Conservation (phyloP, 768 basidiomycete species). For the Xerocomellus intermedius region DNA sequence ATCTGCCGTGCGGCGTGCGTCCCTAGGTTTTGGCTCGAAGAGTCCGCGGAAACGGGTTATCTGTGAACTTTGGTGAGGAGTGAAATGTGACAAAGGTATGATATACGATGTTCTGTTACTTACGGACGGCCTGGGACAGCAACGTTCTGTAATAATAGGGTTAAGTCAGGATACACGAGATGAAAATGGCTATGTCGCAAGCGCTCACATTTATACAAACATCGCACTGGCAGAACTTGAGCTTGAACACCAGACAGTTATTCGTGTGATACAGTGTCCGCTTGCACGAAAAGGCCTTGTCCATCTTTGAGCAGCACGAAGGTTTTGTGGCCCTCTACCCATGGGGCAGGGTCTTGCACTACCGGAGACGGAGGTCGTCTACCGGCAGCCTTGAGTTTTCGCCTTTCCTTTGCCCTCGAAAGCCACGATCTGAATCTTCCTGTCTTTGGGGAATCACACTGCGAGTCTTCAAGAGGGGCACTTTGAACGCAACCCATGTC, state of each 20-base stretch:
- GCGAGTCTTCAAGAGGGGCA: neutral
- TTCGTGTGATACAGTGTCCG: neutral
- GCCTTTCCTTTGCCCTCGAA: conserved; percentile 2
- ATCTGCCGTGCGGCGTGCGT: neutral
- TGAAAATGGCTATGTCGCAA: neutral
- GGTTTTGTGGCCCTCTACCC: conserved; percentile 29
- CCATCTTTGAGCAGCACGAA: conserved; percentile 30
- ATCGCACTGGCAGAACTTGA: neutral
- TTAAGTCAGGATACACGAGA: neutral
- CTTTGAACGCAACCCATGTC: conserved; percentile 20
- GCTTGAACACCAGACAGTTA: neutral
- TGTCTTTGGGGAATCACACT: neutral
- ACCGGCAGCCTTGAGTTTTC: neutral
- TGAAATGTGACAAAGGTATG: no score
- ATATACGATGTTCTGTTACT: neutral
- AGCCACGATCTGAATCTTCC: neutral
- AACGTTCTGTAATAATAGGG: neutral
- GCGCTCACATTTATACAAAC: neutral
- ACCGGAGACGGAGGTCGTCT: conserved; percentile 3
- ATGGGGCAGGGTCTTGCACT: conserved; percentile 22
- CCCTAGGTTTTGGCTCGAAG: neutral
- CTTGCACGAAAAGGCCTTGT: conserved; percentile 10
- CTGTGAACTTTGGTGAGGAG: neutral
- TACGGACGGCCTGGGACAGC: neutral
- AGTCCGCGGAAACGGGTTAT: neutral